Base-by-base conservation (phyloP, 495 filamentous ascomycete genomes). In the Hypomontagnella submonticulosa region DNA sequence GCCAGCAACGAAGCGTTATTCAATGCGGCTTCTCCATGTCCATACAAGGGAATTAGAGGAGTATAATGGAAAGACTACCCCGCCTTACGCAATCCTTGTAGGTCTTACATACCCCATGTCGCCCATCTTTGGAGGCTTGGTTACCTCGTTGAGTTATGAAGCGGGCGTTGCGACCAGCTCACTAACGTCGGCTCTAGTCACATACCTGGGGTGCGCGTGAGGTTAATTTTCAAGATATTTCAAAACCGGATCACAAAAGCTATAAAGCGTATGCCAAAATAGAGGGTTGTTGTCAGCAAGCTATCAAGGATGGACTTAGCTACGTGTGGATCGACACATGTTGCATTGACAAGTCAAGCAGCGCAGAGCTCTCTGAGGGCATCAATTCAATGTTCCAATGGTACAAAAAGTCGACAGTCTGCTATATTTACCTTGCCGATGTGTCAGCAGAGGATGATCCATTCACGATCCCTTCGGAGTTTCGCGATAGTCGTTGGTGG, bases 301-400 rank as follows among this genome's bases (percentile, higher is more conserved):
- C 57, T 9, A 48, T 48, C 12, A 52, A 46, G 36, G 58, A 63
- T 43, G 60, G 51, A 0, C 15, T 63, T 6, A 8, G 49, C 15
- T 50, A 63, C 20, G 53, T 57, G 18, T 57, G 61, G 54, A 52
- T 64, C 16, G 54, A 64, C 19, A 64, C 61, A 46, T 64, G 61
- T 48, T 64, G 54, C 20, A 64, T 64, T 8, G 46, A 64, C 47
- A 64, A 58, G 47, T 51, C 54, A 11, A 64, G 61, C 16, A 53
- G 47, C 13, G 65, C 57, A 11, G 57, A 66, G 6, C 49, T 61
- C 19, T 55, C 63, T 4, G 52, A 66, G 44, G 68, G 74, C 0
- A 76, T 79, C 38, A 79, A 80, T 48, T 76, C 73, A n/a, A 80
- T 80, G 73, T 80, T 61, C 48, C 41, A 61, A 33, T 70, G 63